Evolutionary conservation across 441 rosid genomes (phyloP).

Genomic region (Populus hybrid): DNA sequence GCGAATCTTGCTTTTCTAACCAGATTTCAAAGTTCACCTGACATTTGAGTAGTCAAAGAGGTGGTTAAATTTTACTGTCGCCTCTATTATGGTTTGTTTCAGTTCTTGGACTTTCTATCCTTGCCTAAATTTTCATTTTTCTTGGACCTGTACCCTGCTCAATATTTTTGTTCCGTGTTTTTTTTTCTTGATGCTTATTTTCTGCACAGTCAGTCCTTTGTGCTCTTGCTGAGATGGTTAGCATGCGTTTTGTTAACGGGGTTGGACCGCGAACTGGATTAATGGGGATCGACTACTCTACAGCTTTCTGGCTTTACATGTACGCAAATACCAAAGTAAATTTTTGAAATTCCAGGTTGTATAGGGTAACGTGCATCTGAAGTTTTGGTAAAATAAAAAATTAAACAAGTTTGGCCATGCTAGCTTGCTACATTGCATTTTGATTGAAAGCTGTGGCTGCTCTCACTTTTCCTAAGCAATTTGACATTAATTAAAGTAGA

Average conservation of each 20-base stretch:
- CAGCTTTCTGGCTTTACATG: conserved; percentile 82
- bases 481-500: not conserved
- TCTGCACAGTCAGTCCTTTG: conserved; percentile 64
- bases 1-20: not conserved
- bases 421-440: not conserved
- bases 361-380: not conserved
- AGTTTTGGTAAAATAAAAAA: not conserved
- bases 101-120: not conserved
- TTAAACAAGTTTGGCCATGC: not conserved
- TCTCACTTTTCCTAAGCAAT: not conserved
- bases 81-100: not conserved
- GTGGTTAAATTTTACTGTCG: not conserved
- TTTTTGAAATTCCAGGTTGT: not conserved
- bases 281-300: conserved; percentile 76
- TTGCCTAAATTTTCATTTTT: not conserved
- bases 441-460: not conserved
- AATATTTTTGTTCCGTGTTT: not conserved
- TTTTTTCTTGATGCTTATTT: conserved; percentile 7
- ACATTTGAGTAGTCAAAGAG: not conserved
- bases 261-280: conserved; percentile 52
- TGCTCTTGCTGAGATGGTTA: conserved; percentile 78
- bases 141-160: not conserved
- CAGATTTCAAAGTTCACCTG: not conserved
- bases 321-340: conserved; percentile 31
- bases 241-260: conserved; percentile 76